A percentile compares a stretch with the other conserved stretches of the same genome.
phyloP scores from a whole-genome alignment of 2,329 filamentous ascomycete species.

The Trichoderma gracile region DNA sequence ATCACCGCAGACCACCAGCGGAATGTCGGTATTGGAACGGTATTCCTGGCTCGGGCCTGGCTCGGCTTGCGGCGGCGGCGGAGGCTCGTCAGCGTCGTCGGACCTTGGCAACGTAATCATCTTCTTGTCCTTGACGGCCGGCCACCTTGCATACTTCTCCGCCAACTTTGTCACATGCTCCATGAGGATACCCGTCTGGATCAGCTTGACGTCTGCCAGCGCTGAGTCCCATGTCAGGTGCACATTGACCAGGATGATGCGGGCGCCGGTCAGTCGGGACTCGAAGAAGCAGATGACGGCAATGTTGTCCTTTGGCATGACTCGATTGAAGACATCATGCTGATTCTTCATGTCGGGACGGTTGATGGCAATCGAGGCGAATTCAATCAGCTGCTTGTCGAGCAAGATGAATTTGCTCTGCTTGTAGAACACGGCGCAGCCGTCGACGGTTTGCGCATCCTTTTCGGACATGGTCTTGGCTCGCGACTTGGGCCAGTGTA shows the following conservation, averaged over 20 bases:
- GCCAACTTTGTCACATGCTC: slow-evolving; percentile 85
- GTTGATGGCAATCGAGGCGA: slow-evolving; percentile 88
- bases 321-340: slow-evolving; percentile 95
- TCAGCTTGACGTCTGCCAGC: slow-evolving; percentile 90
- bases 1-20: slow-evolving; percentile 88
- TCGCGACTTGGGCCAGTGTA: slow-evolving; percentile 88
- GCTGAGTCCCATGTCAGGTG: slow-evolving; percentile 94
- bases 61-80: slow-evolving; percentile 58
- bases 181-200: slow-evolving; percentile 94
- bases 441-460: slow-evolving; percentile 87
- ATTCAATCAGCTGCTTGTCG: slow-evolving; percentile 93
- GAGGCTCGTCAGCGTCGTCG: slow-evolving; percentile 44
- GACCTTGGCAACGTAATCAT: slow-evolving; percentile 48
- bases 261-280: slow-evolving; percentile 84
- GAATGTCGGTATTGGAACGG: slow-evolving; percentile 80
- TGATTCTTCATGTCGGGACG: slow-evolving; percentile 96
- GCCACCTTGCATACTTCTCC: slow-evolving; percentile 79
- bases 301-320: slow-evolving; percentile 98
- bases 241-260: slow-evolving; percentile 89
- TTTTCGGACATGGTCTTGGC: slow-evolving; percentile 89
- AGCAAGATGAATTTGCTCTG: slow-evolving; percentile 89
- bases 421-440: slow-evolving; percentile 96
- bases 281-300: slow-evolving; percentile 90
- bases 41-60: slow-evolving; percentile 86
- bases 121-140: slow-evolving; percentile 79